A percentile compares a stretch with the other conserved stretches of the same genome.
phyloP scores from a whole-genome alignment of 139 green algal species.

The Diplosphaera chodatii region DNA sequence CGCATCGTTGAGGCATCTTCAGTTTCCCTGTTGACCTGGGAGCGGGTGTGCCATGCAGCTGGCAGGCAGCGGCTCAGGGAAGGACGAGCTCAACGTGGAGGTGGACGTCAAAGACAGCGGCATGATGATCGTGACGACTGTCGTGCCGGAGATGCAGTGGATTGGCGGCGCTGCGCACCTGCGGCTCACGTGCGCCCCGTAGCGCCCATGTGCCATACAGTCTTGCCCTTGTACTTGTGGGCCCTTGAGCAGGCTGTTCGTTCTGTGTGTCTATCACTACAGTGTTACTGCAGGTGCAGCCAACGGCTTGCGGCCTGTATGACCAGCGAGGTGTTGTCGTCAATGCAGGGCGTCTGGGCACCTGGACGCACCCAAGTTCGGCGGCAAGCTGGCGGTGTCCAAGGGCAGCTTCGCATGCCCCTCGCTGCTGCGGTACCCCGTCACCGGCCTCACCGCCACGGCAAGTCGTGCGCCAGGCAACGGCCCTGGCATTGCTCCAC shows the following conservation, averaged over 20 bases:
- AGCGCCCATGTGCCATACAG: no score
- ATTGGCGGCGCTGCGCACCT: constrained; percentile 61
- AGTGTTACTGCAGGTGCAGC: no score
- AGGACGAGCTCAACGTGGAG: constrained; percentile 38
- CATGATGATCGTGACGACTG: constrained; percentile 68
- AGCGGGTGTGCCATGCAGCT: background rate
- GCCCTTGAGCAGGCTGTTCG: no score
- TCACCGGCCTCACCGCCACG: constrained; percentile 42
- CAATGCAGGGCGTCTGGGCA: constrained; percentile 25
- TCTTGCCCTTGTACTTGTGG: no score
- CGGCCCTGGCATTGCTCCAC: no score
- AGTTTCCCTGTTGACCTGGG: background rate
- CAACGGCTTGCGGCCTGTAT: no score
- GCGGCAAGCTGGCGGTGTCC: constrained; percentile 32
- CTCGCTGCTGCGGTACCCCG: constrained; percentile 37
- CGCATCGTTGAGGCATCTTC: no score
- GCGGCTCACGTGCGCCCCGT: constrained; percentile 38
- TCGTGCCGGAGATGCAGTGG: constrained; percentile 68
- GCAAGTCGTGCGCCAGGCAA: no score
- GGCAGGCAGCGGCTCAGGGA: background rate
- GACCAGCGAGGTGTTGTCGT: constrained; percentile 23
- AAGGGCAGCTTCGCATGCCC: constrained; percentile 47
- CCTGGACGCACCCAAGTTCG: constrained; percentile 25
- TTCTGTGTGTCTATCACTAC: no score
- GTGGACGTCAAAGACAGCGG: constrained; percentile 70